Percentiles rank a stretch among this genome's conserved stretches.
phyloP scores from a whole-genome alignment of 805 yeast genomes.

The Saturnispora hagleri region DNA sequence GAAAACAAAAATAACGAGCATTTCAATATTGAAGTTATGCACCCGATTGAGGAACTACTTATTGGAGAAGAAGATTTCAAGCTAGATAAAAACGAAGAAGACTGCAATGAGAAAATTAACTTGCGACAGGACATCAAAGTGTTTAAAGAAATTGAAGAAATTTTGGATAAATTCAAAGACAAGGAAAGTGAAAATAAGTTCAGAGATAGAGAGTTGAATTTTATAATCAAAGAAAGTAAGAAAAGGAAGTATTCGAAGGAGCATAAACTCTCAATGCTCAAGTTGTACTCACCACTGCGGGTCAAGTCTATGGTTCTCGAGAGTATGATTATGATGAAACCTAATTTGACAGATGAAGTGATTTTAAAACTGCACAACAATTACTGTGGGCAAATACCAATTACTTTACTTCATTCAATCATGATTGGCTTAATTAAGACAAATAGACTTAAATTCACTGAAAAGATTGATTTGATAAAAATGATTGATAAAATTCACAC shows the following conservation, averaged over 20 bases:
- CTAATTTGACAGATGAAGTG: constrained; percentile 12
- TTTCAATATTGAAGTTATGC: not conserved
- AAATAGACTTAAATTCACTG: constrained; percentile 7
- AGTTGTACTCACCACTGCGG: constrained; percentile 14
- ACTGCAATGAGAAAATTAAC: not conserved
- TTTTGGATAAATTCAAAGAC: constrained; percentile 6
- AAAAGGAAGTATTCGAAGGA: constrained; percentile 1
- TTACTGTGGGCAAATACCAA: constrained; percentile 20
- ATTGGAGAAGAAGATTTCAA: not conserved
- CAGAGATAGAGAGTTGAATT: not conserved
- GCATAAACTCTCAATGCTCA: constrained; percentile 12
- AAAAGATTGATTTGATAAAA: constrained; percentile 16
- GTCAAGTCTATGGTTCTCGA: constrained; percentile 16
- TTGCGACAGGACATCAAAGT: constrained; percentile 7
- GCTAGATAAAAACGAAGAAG: not conserved
- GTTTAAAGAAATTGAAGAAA: constrained; percentile 11
- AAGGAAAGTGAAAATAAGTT: constrained; percentile 3
- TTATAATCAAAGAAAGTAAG: not conserved
- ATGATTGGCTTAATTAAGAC: constrained; percentile 18
- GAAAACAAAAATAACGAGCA: not conserved
- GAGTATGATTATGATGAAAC: constrained; percentile 11
- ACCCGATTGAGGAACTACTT: not conserved
- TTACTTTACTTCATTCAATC: constrained; percentile 18
- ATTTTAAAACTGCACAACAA: constrained; percentile 14
- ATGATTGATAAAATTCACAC: constrained; percentile 19